Conservation (phyloP, 1,139 yeast species). For the Hansenula sp. region DNA sequence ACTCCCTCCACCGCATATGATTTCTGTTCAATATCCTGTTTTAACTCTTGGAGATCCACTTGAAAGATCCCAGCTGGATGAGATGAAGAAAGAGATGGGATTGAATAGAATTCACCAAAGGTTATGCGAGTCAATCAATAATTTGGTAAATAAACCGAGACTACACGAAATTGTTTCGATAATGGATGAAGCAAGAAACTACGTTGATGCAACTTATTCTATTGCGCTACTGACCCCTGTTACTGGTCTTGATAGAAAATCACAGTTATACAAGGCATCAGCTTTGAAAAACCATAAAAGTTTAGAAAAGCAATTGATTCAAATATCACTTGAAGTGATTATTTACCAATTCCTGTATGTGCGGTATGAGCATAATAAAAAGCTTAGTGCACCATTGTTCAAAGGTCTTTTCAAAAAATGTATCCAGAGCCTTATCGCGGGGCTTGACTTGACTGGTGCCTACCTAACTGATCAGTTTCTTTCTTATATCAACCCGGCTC, state of each 20-base stretch:
- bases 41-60: neutral
- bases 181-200: neutral
- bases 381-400: neutral
- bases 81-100: neutral
- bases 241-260: neutral
- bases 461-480: neutral
- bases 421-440: neutral
- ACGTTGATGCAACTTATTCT: neutral
- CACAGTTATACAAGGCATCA: neutral
- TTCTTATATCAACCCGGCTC: neutral
- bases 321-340: neutral
- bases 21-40: neutral
- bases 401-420: neutral
- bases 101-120: neutral
- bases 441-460: neutral
- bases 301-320: neutral
- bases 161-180: neutral
- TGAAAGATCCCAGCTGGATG: neutral
- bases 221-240: neutral
- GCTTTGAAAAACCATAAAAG: neutral
- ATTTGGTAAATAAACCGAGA: neutral
- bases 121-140: neutral
- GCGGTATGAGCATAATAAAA: neutral
- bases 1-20: neutral
- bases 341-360: neutral